Evolutionary conservation across 169 alveolate species (phyloP), one percentile per base, ranked within the genome.

Genomic region (Plasmodium malariae): DNA sequence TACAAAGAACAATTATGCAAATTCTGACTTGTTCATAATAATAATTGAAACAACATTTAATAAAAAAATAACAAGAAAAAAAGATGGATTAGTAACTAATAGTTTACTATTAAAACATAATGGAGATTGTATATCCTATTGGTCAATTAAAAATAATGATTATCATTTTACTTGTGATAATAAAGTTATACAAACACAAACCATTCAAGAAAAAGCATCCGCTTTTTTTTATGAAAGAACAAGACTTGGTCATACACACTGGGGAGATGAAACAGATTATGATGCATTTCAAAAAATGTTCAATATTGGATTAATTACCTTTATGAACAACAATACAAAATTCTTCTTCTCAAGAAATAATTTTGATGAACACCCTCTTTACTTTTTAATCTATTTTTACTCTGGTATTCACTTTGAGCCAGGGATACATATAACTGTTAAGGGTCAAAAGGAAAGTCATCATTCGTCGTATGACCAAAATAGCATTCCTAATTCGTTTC

Each of bases 251-350:
- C 89, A 78, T 30, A 48, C 32, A 19, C 89, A 78, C 32, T 78
- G 89, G 89, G 89, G 89, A 5, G 89, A 78, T 63, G 89, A 78
- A 54, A 78, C 76, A 11, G 89, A 78, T 19, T 78, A 78, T 78
- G 76, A 78, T 17, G 72, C 78, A 21, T 78, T 78, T 55, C 89
- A 78, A 62, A 78, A 78, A 63, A 78, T 78, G 89, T 78, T 78
- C 28, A 78, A 60, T 4, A 78, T 78, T 19, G 89, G 89, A 0
- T 65, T 78, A 24, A 78, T 78, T n/a, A 78, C 89, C 2, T 78
- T 78, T 78, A 78, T 78, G 62, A 62, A 78, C 48, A 45, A 62
- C 12, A 30, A 17, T 1, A 78, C 89, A 1, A 48, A 78, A 28
- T 43, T 78, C 14, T 78, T 78, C 49, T 78, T 78, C n/a, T 28